phyloP scores from a whole-genome alignment of 257 asterid species.

The Nemophila menziesii region DNA sequence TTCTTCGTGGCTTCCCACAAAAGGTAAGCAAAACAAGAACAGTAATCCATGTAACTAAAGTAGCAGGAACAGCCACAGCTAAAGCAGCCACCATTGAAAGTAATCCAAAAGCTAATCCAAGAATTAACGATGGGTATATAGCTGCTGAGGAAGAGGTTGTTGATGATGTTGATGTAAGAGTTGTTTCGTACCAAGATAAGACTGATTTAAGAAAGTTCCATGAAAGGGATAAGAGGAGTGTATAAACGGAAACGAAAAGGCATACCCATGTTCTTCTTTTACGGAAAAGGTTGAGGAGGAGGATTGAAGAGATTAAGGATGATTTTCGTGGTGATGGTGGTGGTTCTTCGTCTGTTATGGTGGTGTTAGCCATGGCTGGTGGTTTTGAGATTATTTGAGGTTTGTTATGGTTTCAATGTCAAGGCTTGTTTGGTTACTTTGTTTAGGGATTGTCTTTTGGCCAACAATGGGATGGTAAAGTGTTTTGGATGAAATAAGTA shows the following conservation, averaged over 20 bases:
- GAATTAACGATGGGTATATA: constrained; percentile 45
- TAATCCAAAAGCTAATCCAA: constrained; percentile 65
- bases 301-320: constrained; percentile 8
- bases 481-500: background rate
- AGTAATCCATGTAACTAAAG: constrained; percentile 75
- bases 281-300: constrained; percentile 46
- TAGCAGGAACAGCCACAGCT: constrained; percentile 83
- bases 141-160: constrained; percentile 37
- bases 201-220: constrained; percentile 71
- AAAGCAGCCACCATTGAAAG: constrained; percentile 77
- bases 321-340: background rate
- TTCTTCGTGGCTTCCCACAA: constrained; percentile 62
- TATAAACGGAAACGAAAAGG: constrained; percentile 57
- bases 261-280: constrained; percentile 73
- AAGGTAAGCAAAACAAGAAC: constrained; percentile 67
- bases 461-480: background rate
- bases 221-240: constrained; percentile 49
- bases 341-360: background rate
- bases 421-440: background rate
- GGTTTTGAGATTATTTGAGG: background rate
- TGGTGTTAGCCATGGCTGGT: constrained; percentile 16
- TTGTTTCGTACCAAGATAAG: constrained; percentile 43
- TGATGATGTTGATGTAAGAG: constrained; percentile 4
- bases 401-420: background rate
- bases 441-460: background rate